Percentiles rank a stretch among this genome's conserved stretches.
These are phyloP conservation scores for Sequoiadendron giganteum DNA, from an alignment of 75 land plant species.

Conservation along the genomic window DNA sequence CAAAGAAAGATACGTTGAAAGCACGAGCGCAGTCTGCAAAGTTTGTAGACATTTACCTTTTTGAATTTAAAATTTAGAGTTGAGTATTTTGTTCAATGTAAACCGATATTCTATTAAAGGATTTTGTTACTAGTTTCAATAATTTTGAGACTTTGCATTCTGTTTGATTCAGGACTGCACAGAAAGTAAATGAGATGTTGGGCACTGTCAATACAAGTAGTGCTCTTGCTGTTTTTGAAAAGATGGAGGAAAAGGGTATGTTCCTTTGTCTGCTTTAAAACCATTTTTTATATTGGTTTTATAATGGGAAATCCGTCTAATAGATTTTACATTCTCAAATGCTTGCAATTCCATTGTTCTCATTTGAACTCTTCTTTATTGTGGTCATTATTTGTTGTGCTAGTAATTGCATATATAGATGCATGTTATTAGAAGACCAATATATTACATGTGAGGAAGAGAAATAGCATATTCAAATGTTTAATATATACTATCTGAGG, in stretches of 20 bases:
- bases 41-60: constrained; percentile 36
- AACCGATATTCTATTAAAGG: background rate
- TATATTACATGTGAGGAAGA: background rate
- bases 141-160: background rate
- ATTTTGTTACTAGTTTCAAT: background rate
- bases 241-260: constrained; percentile 99
- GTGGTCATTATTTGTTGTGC: background rate
- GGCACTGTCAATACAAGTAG: constrained; percentile 97
- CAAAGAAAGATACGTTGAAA: constrained; percentile 97
- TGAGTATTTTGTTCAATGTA: background rate
- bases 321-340: background rate
- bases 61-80: constrained; percentile 1
- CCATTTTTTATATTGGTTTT: background rate
- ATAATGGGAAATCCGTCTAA: background rate
- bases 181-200: constrained; percentile 95
- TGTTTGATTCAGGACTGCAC: constrained; percentile 66
- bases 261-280: background rate
- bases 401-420: background rate
- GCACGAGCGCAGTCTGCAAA: constrained; percentile 99
- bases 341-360: background rate
- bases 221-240: constrained; percentile 97
- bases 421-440: background rate
- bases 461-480: no score
- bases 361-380: background rate
- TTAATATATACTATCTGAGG: background rate